Base-by-base conservation (phyloP, 345 rosid species). In the Eucalyptus pumila region DNA sequence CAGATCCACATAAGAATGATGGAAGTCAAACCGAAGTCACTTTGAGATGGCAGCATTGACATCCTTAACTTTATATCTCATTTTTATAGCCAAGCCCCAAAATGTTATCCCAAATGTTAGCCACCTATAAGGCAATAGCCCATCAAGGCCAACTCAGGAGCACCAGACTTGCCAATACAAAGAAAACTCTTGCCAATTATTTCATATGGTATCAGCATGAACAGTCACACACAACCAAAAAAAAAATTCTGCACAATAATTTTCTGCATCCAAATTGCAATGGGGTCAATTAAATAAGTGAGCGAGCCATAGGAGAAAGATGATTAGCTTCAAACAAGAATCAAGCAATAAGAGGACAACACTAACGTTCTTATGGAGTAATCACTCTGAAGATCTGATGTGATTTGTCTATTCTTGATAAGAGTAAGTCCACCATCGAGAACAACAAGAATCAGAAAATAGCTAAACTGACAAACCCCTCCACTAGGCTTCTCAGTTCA, bases 151-250 rank as follows among this genome's bases (percentile, higher is more conserved):
- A 76, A 76, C 47, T 21, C 85, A 40, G 85, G 44, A 76, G 85
- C 85, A 76, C 85, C 85, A 21, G 85, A 40, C 85, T 76, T 76
- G 30, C 47, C 0, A 14, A 37, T 6, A 76, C 4, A 40, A 76
- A 37, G 85, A 40, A 23, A 76, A 76, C 30, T 76, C 85, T 76
- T 76, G 85, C 47, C 30, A 37, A 19, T 76, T 37, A 76, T 76
- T 76, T 76, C 47, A 21, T 11, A 40, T 8, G 24, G 85, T 76
- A 76, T 40, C 47, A 40, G 85, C 85, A 40, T 21, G 23, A 6
- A 21, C 3, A 1, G n/a, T n/a, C n/a, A 37, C 45, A 76, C 1
- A 58, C 0, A 50, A 3, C 2, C 2, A 48, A 5, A 52, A 19
- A 52, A 52, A 76, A 23, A 76, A 76, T 6, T 37, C 3, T 37